Conservation (phyloP, 768 basidiomycete genomes). For the Mycena rosella region DNA sequence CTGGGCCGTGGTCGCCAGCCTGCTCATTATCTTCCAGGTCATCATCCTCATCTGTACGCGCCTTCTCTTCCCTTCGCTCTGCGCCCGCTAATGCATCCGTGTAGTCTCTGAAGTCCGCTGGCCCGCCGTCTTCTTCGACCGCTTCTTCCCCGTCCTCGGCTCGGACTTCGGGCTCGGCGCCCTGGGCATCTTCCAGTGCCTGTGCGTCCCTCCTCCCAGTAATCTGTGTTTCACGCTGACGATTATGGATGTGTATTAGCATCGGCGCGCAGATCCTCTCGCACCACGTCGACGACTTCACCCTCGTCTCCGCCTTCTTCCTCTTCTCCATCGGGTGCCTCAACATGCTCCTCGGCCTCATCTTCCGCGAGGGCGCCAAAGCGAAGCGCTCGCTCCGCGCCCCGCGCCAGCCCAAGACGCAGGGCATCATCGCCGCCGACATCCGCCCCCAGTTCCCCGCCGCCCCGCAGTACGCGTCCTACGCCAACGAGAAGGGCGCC, state of each 20-base stretch:
- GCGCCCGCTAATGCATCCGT: neutral
- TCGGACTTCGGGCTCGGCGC: constrained; percentile 87
- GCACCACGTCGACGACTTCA: constrained; percentile 85
- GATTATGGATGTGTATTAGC: constrained; percentile 46
- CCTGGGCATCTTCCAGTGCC: constrained; percentile 87
- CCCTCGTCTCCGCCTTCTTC: constrained; percentile 89
- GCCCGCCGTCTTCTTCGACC: constrained; percentile 83
- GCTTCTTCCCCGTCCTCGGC: constrained; percentile 94
- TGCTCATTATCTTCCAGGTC: constrained; percentile 88
- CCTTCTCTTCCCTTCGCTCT: neutral
- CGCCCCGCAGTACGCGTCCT: constrained; percentile 38
- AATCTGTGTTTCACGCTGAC: neutral
- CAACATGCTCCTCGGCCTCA: constrained; percentile 85
- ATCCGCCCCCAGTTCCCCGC: constrained; percentile 49
- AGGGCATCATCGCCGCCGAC: constrained; percentile 64
- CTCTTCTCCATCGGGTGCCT: constrained; percentile 86
- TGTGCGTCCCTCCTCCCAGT: constrained; percentile 60
- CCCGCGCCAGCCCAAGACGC: constrained; percentile 54
- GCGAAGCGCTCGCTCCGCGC: constrained; percentile 77
- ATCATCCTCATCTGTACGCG: constrained; percentile 76
- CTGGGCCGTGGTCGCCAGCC: constrained; percentile 88
- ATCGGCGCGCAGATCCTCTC: constrained; percentile 80
- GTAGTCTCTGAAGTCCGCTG: constrained; percentile 82
- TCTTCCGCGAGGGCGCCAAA: constrained; percentile 80
- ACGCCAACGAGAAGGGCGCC: constrained; percentile 43